Percentiles rank a stretch among this genome's conserved stretches.
Conservation (phyloP, 208 protist species). For the Trichomonas vaginalis region DNA sequence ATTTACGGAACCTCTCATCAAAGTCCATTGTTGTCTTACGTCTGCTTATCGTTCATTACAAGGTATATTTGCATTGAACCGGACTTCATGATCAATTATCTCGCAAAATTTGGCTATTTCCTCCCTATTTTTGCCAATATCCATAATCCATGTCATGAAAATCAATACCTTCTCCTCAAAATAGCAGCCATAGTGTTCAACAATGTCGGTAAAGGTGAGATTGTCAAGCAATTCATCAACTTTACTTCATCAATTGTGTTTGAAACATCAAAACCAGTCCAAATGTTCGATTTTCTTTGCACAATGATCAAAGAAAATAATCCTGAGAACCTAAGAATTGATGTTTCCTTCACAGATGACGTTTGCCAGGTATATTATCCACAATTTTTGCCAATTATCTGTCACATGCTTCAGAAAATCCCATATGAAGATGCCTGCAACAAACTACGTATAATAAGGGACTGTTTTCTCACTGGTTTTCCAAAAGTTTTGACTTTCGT, state of each 20-base stretch:
- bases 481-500: not conserved
- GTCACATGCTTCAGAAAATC: not conserved
- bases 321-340: not conserved
- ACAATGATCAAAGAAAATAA: not conserved
- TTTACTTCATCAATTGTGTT: not conserved
- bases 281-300: not conserved
- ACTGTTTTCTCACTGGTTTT: not conserved
- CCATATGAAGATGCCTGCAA: not conserved
- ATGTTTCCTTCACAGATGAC: not conserved
- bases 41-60: not conserved
- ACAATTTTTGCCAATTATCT: not conserved
- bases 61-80: not conserved
- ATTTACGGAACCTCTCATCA: not conserved
- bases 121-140: not conserved
- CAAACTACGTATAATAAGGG: not conserved
- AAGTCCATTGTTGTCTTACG: not conserved
- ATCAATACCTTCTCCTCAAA: not conserved
- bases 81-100: not conserved
- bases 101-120: not conserved
- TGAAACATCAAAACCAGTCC: not conserved
- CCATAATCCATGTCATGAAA: not conserved
- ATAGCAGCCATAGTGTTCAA: not conserved
- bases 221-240: not conserved
- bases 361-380: not conserved
- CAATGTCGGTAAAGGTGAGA: not conserved